These are phyloP conservation scores for Cetraspora pellucida DNA, from an alignment of 192 early-diverging fungal species.

Conservation along the genomic window DNA sequence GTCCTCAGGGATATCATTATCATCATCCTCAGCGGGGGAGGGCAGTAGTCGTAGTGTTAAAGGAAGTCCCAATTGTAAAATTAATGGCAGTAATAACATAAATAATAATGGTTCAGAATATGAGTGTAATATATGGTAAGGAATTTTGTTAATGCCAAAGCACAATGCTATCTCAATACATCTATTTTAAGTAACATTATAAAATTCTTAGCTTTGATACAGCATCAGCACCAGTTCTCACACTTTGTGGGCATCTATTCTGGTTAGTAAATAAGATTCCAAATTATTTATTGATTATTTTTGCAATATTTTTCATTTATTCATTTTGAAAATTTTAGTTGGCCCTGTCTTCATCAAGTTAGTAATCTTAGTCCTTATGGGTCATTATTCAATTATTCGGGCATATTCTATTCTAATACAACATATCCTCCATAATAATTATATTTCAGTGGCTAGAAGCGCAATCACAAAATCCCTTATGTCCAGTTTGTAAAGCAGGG, in stretches of 20 bases:
- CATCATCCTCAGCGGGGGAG: background rate
- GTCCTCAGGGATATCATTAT: background rate
- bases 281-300: background rate
- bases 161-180: background rate
- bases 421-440: background rate
- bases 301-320: background rate
- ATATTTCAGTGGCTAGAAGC: constrained; percentile 73
- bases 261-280: constrained; percentile 49
- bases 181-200: background rate
- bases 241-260: constrained; percentile 79
- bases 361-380: background rate
- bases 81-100: background rate
- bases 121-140: constrained; percentile 35
- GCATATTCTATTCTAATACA: background rate
- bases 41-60: constrained; percentile 7
- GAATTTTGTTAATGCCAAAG: background rate
- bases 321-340: constrained; percentile 11
- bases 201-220: constrained; percentile 71
- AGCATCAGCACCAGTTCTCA: constrained; percentile 72
- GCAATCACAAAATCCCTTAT: constrained; percentile 69
- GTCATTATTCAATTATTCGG: too few relatives aligned
- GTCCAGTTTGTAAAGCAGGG: constrained; percentile 85
- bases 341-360: constrained; percentile 33
- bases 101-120: constrained; percentile 17
- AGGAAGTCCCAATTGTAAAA: background rate